Conservation (phyloP, 164 flowering plant genomes). For the Magnolia changhungtana region DNA sequence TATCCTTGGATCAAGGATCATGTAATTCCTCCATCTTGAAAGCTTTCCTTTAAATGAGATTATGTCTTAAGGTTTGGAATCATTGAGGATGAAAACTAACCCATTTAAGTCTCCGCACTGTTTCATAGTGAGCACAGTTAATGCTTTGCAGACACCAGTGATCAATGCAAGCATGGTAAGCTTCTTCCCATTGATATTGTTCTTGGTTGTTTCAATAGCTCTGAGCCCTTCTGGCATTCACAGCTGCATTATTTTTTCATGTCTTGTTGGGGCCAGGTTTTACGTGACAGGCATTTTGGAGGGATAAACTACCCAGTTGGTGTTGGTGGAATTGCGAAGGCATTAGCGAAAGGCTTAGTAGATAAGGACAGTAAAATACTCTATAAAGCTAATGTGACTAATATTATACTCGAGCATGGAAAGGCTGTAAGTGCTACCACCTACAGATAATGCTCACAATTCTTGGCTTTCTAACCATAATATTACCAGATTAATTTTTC, state of each 20-base stretch:
- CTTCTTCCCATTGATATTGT: background rate
- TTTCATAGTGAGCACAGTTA: slow-evolving; percentile 95
- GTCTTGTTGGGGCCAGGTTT: slow-evolving; percentile 47
- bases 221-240: background rate
- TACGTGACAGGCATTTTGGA: slow-evolving; percentile 96
- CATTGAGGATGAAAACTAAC: background rate
- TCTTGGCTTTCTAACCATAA: background rate
- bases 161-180: slow-evolving; percentile 97
- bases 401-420: slow-evolving; percentile 62
- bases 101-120: slow-evolving; percentile 50
- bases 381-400: slow-evolving; percentile 86
- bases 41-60: background rate
- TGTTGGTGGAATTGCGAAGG: slow-evolving; percentile 91
- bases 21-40: background rate
- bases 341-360: slow-evolving; percentile 79
- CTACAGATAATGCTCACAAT: background rate
- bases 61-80: background rate
- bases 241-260: slow-evolving; percentile 8
- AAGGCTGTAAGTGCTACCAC: slow-evolving; percentile 70
- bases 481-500: background rate
- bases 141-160: slow-evolving; percentile 93
- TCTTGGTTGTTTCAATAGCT: slow-evolving; percentile 1
- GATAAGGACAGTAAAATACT: slow-evolving; percentile 77
- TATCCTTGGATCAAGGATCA: background rate
- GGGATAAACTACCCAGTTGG: slow-evolving; percentile 98